A percentile compares a stretch with the other conserved stretches of the same genome.
Conservation (phyloP, 345 rosid genomes). For the Populus nigra region DNA sequence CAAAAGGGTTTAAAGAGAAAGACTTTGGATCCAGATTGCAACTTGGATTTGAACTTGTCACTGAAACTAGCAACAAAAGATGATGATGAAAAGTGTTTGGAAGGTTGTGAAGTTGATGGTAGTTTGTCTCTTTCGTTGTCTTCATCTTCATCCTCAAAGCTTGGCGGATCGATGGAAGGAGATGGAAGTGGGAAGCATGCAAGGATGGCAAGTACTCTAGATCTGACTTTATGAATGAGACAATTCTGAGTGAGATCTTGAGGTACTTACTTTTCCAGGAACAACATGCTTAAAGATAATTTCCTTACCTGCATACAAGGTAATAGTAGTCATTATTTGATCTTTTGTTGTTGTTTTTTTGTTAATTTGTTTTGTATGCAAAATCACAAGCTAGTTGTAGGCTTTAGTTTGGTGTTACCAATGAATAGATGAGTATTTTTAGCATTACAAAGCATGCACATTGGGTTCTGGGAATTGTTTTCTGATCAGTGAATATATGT, state of each 20-base stretch:
- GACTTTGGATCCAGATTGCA: constrained; percentile 26
- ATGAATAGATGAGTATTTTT: neutral
- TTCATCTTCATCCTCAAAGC: constrained; percentile 48
- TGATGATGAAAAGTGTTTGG: constrained; percentile 7
- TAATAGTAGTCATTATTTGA: constrained; percentile 5
- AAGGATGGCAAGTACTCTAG: constrained; percentile 59
- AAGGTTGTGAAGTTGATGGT: constrained; percentile 23
- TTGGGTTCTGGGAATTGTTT: constrained; percentile 18
- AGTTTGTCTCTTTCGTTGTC: constrained; percentile 68
- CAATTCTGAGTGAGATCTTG: constrained; percentile 68
- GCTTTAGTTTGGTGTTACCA: neutral
- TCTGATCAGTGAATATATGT: neutral
- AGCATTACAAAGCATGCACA: constrained; percentile 17
- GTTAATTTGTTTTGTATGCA: neutral
- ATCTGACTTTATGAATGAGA: constrained; percentile 83
- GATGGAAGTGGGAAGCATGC: constrained; percentile 31
- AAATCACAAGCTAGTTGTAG: neutral
- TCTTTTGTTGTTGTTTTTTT: neutral
- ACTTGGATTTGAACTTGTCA: constrained; percentile 68
- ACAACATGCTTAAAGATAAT: constrained; percentile 10
- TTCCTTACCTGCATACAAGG: constrained; percentile 8
- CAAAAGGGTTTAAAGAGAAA: constrained; percentile 42
- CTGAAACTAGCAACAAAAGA: constrained; percentile 40
- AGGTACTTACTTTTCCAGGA: constrained; percentile 44
- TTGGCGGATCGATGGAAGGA: constrained; percentile 31